Evolutionary conservation across 225 moss, liverwort and hornwort species (phyloP).

Genomic region (Pseudoscleropodium purum): DNA sequence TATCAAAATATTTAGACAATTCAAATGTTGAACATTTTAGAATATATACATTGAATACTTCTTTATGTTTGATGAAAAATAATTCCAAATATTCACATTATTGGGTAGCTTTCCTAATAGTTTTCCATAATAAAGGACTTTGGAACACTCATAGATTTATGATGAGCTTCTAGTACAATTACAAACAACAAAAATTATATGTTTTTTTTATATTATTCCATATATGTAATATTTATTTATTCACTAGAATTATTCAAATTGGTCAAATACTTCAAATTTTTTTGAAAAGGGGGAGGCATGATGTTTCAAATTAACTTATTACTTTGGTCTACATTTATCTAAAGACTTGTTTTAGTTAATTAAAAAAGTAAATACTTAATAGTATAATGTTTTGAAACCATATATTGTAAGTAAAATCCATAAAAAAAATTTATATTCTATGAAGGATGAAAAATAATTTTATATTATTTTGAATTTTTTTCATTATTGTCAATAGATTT

Average conservation of each 20-base stretch:
- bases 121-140: not conserved
- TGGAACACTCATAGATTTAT: not conserved
- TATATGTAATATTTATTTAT: not conserved
- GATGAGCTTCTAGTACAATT: not conserved
- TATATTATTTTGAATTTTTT: not conserved
- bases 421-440: not conserved
- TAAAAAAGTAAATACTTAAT: too few relatives aligned
- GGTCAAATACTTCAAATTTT: not conserved
- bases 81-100: too few relatives aligned
- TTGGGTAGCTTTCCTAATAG: too few relatives aligned
- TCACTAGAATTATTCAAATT: not conserved
- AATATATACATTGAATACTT: not conserved
- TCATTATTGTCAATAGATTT: too few relatives aligned
- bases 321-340: not conserved
- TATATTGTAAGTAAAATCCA: not conserved
- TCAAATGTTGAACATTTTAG: not conserved
- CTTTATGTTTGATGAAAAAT: too few relatives aligned
- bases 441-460: not conserved
- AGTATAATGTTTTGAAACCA: not conserved
- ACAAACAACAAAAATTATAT: not conserved
- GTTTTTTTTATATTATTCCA: not conserved
- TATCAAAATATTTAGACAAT: too few relatives aligned
- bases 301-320: not conserved
- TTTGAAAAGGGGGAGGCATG: rapidly evolving
- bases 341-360: not conserved